These are phyloP conservation scores for Monosporozyma servazzii DNA, from an alignment of 805 yeast species.

Conservation along the genomic window DNA sequence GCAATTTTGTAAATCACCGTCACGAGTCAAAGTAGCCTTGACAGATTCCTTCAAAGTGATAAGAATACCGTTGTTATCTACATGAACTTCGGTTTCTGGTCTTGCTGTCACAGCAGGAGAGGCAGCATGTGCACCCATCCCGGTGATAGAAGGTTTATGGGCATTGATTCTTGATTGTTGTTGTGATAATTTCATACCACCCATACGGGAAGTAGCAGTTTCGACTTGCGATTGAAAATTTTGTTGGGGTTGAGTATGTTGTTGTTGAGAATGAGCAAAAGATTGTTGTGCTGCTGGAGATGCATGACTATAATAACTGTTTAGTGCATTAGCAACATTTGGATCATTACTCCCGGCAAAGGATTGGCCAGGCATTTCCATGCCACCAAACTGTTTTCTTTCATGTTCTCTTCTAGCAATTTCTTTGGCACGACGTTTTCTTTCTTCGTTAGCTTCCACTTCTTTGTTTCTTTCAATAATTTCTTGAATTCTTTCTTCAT, in stretches of 20 bases:
- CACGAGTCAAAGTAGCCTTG: slow-evolving; percentile 70
- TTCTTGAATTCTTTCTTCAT: slow-evolving; percentile 97
- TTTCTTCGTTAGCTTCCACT: slow-evolving; percentile 91
- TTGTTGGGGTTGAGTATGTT: slow-evolving; percentile 8
- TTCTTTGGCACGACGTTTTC: slow-evolving; percentile 90
- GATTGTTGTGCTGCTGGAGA: slow-evolving; percentile 33
- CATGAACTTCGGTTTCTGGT: slow-evolving; percentile 23
- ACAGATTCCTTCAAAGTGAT: slow-evolving; percentile 69
- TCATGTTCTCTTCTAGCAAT: slow-evolving; percentile 64
- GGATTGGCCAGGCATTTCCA: slow-evolving; percentile 15
- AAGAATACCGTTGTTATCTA: slow-evolving; percentile 66
- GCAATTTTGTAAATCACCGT: slow-evolving; percentile 59
- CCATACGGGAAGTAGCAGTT: neutral
- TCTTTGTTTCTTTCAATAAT: slow-evolving; percentile 95
- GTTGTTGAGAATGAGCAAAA: slow-evolving; percentile 18
- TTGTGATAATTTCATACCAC: slow-evolving; percentile 22
- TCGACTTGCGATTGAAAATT: neutral
- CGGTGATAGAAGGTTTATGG: neutral
- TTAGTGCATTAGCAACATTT: slow-evolving; percentile 31
- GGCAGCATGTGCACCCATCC: neutral
- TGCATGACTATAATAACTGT: slow-evolving; percentile 31
- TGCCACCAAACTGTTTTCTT: slow-evolving; percentile 23
- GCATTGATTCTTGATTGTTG: neutral
- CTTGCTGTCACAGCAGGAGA: neutral
- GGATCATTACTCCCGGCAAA: slow-evolving; percentile 26